These are phyloP conservation scores for Plasmopara muralis DNA, from an alignment of 352 stramenopile genomes.

Conservation along the genomic window DNA sequence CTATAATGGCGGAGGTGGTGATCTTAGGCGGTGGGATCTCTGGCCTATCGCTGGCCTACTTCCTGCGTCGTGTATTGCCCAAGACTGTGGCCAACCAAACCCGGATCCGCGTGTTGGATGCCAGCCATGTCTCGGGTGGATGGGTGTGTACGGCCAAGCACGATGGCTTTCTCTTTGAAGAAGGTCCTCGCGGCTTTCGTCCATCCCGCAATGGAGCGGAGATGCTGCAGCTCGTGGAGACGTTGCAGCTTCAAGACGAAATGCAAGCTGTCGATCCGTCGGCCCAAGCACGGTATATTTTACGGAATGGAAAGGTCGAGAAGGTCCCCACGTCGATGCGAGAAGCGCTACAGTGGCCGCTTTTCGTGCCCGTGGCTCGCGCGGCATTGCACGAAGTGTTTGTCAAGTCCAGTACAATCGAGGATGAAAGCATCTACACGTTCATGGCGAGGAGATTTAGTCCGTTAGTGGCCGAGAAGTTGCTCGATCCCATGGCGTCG, in stretches of 20 bases:
- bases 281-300: slow-evolving; percentile 67
- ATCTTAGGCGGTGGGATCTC: slow-evolving; percentile 81
- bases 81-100: slow-evolving; percentile 19
- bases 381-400: slow-evolving; percentile 68
- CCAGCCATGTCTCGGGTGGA: slow-evolving; percentile 37
- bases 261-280: slow-evolving; percentile 58
- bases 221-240: slow-evolving; percentile 78
- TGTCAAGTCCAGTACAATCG: slow-evolving; percentile 24
- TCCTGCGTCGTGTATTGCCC: slow-evolving; percentile 53
- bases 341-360: slow-evolving; percentile 59
- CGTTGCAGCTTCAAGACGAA: slow-evolving; percentile 56
- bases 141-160: slow-evolving; percentile 61
- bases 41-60: slow-evolving; percentile 68
- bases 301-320: slow-evolving; percentile 65
- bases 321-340: slow-evolving; percentile 54
- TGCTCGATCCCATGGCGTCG: slow-evolving; percentile 75
- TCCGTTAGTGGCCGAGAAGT: slow-evolving; percentile 60
- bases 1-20: slow-evolving; percentile 38
- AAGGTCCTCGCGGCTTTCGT: slow-evolving; percentile 76
- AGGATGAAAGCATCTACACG: slow-evolving; percentile 80
- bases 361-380: slow-evolving; percentile 43
- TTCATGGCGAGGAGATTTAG: slow-evolving; percentile 75
- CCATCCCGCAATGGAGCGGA: slow-evolving; percentile 79
- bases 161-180: slow-evolving; percentile 74
- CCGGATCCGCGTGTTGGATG: slow-evolving; percentile 70